A percentile compares a stretch with the other conserved stretches of the same genome.
Evolutionary conservation across 495 filamentous ascomycete species (phyloP).

Genomic region (Penicillium simplicissimum): DNA sequence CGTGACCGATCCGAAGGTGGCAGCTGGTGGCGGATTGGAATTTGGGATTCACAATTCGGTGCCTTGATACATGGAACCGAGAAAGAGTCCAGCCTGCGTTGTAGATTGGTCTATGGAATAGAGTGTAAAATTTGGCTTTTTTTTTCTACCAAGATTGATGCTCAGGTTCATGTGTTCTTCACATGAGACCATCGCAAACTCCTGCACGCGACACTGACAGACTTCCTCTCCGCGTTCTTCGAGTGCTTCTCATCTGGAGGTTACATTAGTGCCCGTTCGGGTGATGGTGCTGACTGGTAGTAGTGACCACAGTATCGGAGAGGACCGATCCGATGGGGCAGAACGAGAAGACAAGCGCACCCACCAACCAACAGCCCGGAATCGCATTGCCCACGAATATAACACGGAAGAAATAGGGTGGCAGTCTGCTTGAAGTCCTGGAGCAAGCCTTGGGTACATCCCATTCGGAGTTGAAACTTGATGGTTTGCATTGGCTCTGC

Average conservation of each 20-base stretch:
- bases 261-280: constrained; percentile 14
- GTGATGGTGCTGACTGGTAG: not conserved
- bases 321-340: constrained; percentile 28
- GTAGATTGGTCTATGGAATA: not conserved
- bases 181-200: not conserved
- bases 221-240: not conserved
- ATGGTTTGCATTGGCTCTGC: no score
- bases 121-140: no score
- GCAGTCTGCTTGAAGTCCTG: not conserved
- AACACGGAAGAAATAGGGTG: not conserved
- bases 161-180: no score
- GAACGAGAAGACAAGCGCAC: not conserved
- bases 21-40: constrained; percentile 21
- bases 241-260: not conserved
- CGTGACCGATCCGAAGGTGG: constrained; percentile 19
- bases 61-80: not conserved
- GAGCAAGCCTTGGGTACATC: no score
- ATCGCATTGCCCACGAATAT: not conserved
- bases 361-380: not conserved
- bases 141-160: no score
- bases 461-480: no score
- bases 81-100: not conserved
- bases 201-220: not conserved
- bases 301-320: constrained; percentile 16
- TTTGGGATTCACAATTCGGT: no score